These are phyloP conservation scores for Tolypocladium nubicola DNA, from an alignment of 2,329 filamentous ascomycete species.

Conservation along the genomic window DNA sequence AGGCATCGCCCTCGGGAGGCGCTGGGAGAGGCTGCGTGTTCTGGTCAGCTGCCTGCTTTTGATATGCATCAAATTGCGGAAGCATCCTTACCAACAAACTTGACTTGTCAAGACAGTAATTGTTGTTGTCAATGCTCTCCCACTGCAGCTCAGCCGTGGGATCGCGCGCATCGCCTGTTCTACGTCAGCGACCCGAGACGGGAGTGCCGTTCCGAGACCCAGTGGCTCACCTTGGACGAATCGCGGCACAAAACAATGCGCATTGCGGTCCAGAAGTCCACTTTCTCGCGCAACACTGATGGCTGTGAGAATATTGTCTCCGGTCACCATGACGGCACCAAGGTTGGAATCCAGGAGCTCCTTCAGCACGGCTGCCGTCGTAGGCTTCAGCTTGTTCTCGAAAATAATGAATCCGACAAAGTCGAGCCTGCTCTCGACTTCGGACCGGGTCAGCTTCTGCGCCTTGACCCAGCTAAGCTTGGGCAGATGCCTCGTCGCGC, in stretches of 20 bases:
- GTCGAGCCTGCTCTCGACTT: slow-evolving; percentile 73
- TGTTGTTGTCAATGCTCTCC: slow-evolving; percentile 89
- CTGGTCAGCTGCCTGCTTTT: neutral
- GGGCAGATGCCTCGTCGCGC: slow-evolving; percentile 77
- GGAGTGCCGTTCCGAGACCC: neutral
- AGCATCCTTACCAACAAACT: slow-evolving; percentile 53
- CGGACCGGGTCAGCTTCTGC: slow-evolving; percentile 81
- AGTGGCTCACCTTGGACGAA: slow-evolving; percentile 57
- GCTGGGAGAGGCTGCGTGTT: slow-evolving; percentile 53
- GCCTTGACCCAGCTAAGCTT: slow-evolving; percentile 90
- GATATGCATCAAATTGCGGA: neutral
- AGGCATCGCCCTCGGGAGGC: slow-evolving; percentile 64
- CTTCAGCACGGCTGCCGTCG: slow-evolving; percentile 67
- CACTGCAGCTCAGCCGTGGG: slow-evolving; percentile 66
- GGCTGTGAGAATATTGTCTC: slow-evolving; percentile 94
- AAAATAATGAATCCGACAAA: slow-evolving; percentile 98
- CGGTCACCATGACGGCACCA: slow-evolving; percentile 89
- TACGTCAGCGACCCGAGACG: slow-evolving; percentile 5
- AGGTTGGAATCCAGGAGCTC: slow-evolving; percentile 79
- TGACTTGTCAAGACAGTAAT: slow-evolving; percentile 65
- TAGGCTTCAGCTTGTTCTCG: slow-evolving; percentile 94
- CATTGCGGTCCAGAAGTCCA: slow-evolving; percentile 64
- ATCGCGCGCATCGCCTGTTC: slow-evolving; percentile 57
- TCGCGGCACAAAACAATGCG: slow-evolving; percentile 87
- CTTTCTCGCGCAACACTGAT: slow-evolving; percentile 93